Base-by-base conservation (phyloP, 2,329 filamentous ascomycete species). In the Arthroderma uncinatum region DNA sequence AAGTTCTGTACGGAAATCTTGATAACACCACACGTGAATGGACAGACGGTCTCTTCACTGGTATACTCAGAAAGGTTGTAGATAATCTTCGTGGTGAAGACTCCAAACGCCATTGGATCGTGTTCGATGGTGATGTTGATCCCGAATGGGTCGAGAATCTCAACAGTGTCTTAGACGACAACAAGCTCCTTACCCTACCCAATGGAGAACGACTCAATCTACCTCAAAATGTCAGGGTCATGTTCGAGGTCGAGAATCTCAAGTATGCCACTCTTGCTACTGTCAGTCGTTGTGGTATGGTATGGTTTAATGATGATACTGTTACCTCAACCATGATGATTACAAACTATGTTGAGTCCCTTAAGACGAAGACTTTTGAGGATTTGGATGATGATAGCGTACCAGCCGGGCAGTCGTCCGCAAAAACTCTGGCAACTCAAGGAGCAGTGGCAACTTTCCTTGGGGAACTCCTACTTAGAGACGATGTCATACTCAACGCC, bases 211-310 rank as follows among this genome's bases (percentile, higher is more conserved):
- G 93, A 78, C 84, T 99, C 57, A 96, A 93, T 68, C 75, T 99
- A 44, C 94, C 93, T 2, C 68, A 87, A 1, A 98, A 99, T 67
- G 93, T 99, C 25, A 89, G 94, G 64, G 95, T 99, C 73, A 96
- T 99, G 91, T 99, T 99, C 67, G 93, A 99, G 76, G 93, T 99
- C 36, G 94, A 98, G 75, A 97, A 86, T 2, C 79, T 99, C 59
- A 95, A 94, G 69, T 98, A 98, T 69, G 93, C 93, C 37, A 99
- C 93, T 0, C 82, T 98, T 47, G 93, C 93, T 57, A 99, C 93
- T n/a, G 93, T 99, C 68, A 94, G 88, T 84, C 90, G 93, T 75
- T 99, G 93, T 71, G 93, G 93, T 79, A 99, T 99, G 93, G 94
- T 99, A 12, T 99, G 93, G 93, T 98, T 97, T 75, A 98, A 90